These are phyloP conservation scores for Ophiobolus disseminans DNA, from an alignment of 2,329 filamentous ascomycete genomes.

Conservation along the genomic window DNA sequence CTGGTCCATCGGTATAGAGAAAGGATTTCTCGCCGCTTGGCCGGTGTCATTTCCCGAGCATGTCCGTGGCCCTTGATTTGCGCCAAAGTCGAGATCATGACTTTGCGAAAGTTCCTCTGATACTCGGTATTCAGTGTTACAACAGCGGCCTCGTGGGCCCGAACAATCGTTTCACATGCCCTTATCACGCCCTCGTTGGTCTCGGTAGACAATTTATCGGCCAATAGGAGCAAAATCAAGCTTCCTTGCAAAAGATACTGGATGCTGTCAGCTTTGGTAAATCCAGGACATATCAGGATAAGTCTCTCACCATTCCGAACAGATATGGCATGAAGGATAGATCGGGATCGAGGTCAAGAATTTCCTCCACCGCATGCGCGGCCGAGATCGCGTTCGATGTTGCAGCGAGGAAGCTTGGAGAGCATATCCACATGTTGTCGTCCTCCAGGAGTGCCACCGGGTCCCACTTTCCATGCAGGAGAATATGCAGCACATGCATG, in stretches of 20 bases:
- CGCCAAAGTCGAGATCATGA: conserved; percentile 54
- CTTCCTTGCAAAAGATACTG: conserved; percentile 85
- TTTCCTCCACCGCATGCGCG: conserved; percentile 83
- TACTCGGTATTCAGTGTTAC: conserved; percentile 96
- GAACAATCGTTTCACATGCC: conserved; percentile 90
- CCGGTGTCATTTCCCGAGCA: conserved; percentile 45
- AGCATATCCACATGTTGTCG: conserved; percentile 92
- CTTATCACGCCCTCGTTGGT: conserved; percentile 83
- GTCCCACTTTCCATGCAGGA: conserved; percentile 92
- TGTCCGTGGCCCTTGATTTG: conserved; percentile 48
- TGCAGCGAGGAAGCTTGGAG: conserved; percentile 82
- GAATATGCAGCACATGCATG: conserved; percentile 91
- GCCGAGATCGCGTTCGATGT: conserved; percentile 89
- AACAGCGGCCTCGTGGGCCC: conserved; percentile 92
- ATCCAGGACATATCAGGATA: background rate
- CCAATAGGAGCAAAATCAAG: conserved; percentile 83
- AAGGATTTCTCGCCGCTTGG: conserved; percentile 56
- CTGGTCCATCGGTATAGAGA: conserved; percentile 62
- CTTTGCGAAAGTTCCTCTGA: conserved; percentile 66
- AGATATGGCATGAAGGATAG: conserved; percentile 97
- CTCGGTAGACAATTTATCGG: conserved; percentile 85
- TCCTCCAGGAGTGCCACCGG: conserved; percentile 89
- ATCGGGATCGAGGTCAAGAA: conserved; percentile 88
- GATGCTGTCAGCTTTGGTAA: conserved; percentile 8
- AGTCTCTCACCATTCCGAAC: conserved; percentile 78